A percentile compares a stretch with the other conserved stretches of the same genome.
phyloP scores from a whole-genome alignment of 228 moss, liverwort and hornwort species.

The Sphagnum magellanicum region DNA sequence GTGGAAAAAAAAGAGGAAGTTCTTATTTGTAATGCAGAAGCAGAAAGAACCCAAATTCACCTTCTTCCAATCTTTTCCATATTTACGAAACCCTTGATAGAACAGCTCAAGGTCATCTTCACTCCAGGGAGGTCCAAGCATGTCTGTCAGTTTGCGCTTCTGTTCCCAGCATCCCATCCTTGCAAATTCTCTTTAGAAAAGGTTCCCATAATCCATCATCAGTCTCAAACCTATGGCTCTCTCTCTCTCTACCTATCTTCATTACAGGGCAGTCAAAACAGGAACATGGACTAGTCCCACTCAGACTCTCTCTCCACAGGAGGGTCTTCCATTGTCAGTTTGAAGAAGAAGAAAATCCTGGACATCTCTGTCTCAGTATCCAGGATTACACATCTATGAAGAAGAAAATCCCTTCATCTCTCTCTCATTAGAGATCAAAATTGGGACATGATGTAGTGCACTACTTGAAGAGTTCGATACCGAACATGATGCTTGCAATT shows the following conservation, averaged over 20 bases:
- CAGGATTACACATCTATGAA: not conserved
- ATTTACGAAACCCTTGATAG: slow-evolving; percentile 83
- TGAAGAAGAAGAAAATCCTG: slow-evolving; percentile 8
- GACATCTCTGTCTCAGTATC: not conserved
- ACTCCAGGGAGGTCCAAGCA: slow-evolving; percentile 96
- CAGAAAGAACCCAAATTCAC: slow-evolving; percentile 14
- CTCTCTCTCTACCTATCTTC: too few relatives aligned
- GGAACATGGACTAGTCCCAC: not conserved
- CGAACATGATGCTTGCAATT: not conserved
- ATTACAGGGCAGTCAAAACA: too few relatives aligned
- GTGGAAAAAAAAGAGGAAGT: too few relatives aligned
- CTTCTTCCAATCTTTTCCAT: slow-evolving; percentile 97
- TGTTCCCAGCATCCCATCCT: slow-evolving; percentile 26
- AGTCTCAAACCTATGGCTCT: too few relatives aligned
- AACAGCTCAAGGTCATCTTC: slow-evolving; percentile 91
- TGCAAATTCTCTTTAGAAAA: not conserved
- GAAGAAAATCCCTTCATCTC: not conserved
- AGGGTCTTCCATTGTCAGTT: slow-evolving; percentile 3
- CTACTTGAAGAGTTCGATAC: not conserved
- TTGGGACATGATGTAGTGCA: not conserved
- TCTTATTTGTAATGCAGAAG: too few relatives aligned
- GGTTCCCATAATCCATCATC: not conserved
- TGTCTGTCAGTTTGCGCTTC: slow-evolving; percentile 88
- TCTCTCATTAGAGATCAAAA: not conserved
- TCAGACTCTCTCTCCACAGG: not conserved